Base-by-base conservation (phyloP, 768 basidiomycete species). In the Filobasidium wieringae region DNA sequence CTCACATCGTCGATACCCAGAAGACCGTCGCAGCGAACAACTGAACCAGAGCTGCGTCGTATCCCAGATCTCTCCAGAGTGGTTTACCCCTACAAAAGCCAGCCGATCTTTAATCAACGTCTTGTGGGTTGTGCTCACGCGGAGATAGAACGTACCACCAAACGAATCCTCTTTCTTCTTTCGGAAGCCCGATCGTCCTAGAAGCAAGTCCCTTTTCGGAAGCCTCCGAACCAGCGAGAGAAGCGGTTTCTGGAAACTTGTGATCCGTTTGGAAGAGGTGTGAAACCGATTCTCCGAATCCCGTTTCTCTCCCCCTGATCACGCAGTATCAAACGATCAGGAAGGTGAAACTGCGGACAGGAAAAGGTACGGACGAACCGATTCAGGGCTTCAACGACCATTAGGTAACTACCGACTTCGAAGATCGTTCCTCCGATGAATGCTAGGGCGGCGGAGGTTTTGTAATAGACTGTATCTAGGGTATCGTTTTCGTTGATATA, bases 391-490 rank as follows among this genome's bases (percentile, higher is more conserved):
- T 83, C 82, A 64, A 79, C 75, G 24, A 82, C 75, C 49, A 79
- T 79, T 24, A 80, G 72, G 29, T 81, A 75, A 0, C 79, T 76
- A 12, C 82, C 82, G 51, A 81, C 55, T 58, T 80, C 79, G 74
- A 84, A 84, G n/a, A 81, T 72, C 2, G 80, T 79, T 1, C 81
- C 82, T 1, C 83, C 83, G 1, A 80, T 59, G 66, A 80, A 83
- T 0, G 80, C 81, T 2, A 77, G 75, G 68, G 79, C 79, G 9
- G 79, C 78, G 2, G 74, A 76, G 6, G 77, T 71, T 0, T 67
- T 69, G 2, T 69, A 67, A 51, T 69, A 65, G 66, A 49, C 68
- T 39, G 30, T 72, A 66, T 30, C 72, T 57, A 65, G 69, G 58
- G 60, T 69, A 63, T 26, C 52, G 33, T 31, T 76, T 62, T 53